Conservation (phyloP, 345 rosid genomes). For the Mallotus nudiflorus region DNA sequence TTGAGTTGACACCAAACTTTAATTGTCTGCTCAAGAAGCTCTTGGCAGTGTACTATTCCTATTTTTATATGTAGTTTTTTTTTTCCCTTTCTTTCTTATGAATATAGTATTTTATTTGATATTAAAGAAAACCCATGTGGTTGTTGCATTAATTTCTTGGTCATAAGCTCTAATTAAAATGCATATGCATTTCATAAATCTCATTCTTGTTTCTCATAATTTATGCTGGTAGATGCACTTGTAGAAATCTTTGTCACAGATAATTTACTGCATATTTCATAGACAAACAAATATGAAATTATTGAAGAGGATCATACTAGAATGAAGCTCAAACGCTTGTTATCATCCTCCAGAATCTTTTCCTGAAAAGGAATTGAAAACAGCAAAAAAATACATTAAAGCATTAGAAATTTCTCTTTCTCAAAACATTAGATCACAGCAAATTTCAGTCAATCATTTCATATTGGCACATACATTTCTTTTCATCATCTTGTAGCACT, state of each 20-base stretch:
- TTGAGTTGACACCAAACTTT: background rate
- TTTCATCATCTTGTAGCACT: constrained; percentile 19
- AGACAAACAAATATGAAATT: background rate
- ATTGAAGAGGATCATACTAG: constrained; percentile 15
- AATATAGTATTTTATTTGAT: too few relatives aligned
- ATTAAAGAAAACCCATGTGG: background rate
- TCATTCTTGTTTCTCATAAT: too few relatives aligned
- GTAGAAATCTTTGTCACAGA: too few relatives aligned
- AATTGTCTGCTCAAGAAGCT: background rate
- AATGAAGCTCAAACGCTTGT: constrained; percentile 21
- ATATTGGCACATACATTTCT: constrained; percentile 24
- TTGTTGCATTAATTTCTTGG: background rate
- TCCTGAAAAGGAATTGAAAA: constrained; percentile 8
- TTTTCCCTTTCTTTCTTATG: too few relatives aligned
- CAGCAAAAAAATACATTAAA: background rate
- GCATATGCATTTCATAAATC: too few relatives aligned
- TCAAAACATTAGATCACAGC: too few relatives aligned
- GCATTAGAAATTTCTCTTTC: background rate
- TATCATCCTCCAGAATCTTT: constrained; percentile 22
- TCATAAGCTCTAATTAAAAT: background rate
- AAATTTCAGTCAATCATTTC: background rate
- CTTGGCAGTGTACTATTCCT: background rate
- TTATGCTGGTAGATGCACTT: too few relatives aligned
- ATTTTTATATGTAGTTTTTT: background rate
- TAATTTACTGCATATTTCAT: background rate